Conservation (phyloP, 2,329 filamentous ascomycete species). For the Ceratocystis harringtonii region DNA sequence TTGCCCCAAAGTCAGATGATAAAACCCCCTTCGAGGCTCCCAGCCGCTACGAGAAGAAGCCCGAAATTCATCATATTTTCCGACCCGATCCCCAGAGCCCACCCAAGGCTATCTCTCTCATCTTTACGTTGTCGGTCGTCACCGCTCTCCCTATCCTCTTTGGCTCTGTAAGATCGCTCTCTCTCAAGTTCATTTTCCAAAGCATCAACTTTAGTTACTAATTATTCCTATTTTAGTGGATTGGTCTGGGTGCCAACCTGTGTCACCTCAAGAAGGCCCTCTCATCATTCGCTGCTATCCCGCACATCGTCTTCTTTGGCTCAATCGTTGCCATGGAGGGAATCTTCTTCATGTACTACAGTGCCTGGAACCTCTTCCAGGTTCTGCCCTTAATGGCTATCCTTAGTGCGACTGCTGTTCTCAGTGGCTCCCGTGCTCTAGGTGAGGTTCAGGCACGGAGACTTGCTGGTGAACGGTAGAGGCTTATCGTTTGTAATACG, state of each 20-base stretch:
- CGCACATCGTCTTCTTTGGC: slow-evolving; percentile 72
- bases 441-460: slow-evolving; percentile 85
- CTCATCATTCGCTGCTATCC: slow-evolving; percentile 54
- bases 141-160: slow-evolving; percentile 61
- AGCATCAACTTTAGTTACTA: neutral
- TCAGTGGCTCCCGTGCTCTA: slow-evolving; percentile 80
- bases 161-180: slow-evolving; percentile 40
- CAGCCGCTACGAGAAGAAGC: slow-evolving; percentile 67
- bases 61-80: slow-evolving; percentile 88
- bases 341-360: slow-evolving; percentile 92
- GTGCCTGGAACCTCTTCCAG: slow-evolving; percentile 82
- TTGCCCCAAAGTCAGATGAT: slow-evolving; percentile 50
- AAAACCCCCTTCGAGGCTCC: slow-evolving; percentile 50
- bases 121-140: slow-evolving; percentile 59
- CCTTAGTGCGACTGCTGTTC: slow-evolving; percentile 56
- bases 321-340: slow-evolving; percentile 79
- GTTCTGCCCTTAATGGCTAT: slow-evolving; percentile 57
- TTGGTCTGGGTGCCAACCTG: slow-evolving; percentile 66
- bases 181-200: neutral
- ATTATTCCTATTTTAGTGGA: slow-evolving; percentile 44
- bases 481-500: neutral
- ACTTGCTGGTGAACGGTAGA: slow-evolving; percentile 52
- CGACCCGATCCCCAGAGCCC: slow-evolving; percentile 64
- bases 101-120: slow-evolving; percentile 60
- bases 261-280: slow-evolving; percentile 64